Base-by-base conservation (phyloP, 2,329 filamentous ascomycete species). In the Cryoendolithus antarcticus region DNA sequence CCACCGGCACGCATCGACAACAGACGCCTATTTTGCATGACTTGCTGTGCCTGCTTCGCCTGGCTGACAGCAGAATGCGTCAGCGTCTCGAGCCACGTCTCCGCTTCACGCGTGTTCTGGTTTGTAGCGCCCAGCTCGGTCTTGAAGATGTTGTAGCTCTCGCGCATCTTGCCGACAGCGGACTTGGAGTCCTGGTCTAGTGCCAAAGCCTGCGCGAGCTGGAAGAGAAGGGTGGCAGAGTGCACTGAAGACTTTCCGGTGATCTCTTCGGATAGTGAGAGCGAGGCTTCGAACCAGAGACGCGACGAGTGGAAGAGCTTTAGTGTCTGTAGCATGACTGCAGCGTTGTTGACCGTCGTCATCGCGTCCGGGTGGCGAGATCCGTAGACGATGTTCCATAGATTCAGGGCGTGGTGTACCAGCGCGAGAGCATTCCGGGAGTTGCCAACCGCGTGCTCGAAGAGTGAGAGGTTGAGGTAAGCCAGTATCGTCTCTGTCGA, bases 311-410 rank as follows among this genome's bases (percentile, higher is more conserved):
- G 81, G 67, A 93, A 98, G 44, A 83, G 80, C 70, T 96, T 94
- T 52, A 95, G 74, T 40, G 86, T 80, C 64, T 98, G 91, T 42
- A 98, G 77, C 91, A 98, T 98, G 44, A 98, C 91, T 6, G 91
- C 91, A 12, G 86, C 89, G 56, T 98, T 98, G 74, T 96, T 98
- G 64, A 96, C 82, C 10, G 91, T 96, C 6, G 93, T 98, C 63
- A 98, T 95, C 6, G 86, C 93, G 64, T 98, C 91, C 3, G 91
- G 91, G 63, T 98, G 91, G 53, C 86, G 82, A 24, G 81, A 70
- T 27, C 91, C 91, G 58, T 95, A 98, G 53, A 96, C 89, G 53
- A 96, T 75, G 69, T 94, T 95, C 89, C 89, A 96, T 46, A 98
- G 71, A 58, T 91, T 80, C 49, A 98, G 74, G 5, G 91, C 91